A percentile compares a stretch with the other conserved stretches of the same genome.
phyloP scores from a whole-genome alignment of 495 filamentous ascomycete genomes.

The Bryoglossum gracile region DNA sequence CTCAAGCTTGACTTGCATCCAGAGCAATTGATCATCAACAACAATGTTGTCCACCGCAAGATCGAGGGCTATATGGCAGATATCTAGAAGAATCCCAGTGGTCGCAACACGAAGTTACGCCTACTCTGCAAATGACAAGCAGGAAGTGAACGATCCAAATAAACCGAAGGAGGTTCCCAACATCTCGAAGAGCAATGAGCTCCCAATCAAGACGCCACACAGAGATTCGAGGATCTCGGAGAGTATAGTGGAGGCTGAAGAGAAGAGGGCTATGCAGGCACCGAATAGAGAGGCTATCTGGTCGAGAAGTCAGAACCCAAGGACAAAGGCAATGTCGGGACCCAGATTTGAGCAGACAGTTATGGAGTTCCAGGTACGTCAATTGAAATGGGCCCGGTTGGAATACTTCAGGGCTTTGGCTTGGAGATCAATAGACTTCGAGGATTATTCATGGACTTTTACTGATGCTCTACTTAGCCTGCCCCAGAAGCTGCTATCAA shows the following conservation, averaged over 20 bases:
- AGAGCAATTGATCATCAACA: slow-evolving; percentile 29
- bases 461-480: slow-evolving; percentile 50
- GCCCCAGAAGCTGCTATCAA: slow-evolving; percentile 84
- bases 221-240: slow-evolving; percentile 39
- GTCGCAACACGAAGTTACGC: slow-evolving; percentile 33
- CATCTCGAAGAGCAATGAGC: slow-evolving; percentile 54
- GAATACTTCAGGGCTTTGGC: background rate
- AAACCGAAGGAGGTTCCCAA: slow-evolving; percentile 35
- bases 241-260: slow-evolving; percentile 51
- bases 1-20: slow-evolving; percentile 26
- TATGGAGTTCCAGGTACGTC: slow-evolving; percentile 71
- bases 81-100: slow-evolving; percentile 22
- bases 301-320: slow-evolving; percentile 75
- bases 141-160: slow-evolving; percentile 39
- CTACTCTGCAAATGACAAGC: slow-evolving; percentile 40
- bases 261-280: slow-evolving; percentile 61
- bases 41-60: slow-evolving; percentile 53
- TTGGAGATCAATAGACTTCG: background rate
- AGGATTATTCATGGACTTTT: background rate
- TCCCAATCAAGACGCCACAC: slow-evolving; percentile 35
- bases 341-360: slow-evolving; percentile 96
- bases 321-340: slow-evolving; percentile 77
- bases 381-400: background rate
- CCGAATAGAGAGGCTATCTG: slow-evolving; percentile 78
- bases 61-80: slow-evolving; percentile 31